Evolutionary conservation across 768 basidiomycete genomes (phyloP), one percentile per base, ranked within the genome.

Genomic region (Trametes villosa): DNA sequence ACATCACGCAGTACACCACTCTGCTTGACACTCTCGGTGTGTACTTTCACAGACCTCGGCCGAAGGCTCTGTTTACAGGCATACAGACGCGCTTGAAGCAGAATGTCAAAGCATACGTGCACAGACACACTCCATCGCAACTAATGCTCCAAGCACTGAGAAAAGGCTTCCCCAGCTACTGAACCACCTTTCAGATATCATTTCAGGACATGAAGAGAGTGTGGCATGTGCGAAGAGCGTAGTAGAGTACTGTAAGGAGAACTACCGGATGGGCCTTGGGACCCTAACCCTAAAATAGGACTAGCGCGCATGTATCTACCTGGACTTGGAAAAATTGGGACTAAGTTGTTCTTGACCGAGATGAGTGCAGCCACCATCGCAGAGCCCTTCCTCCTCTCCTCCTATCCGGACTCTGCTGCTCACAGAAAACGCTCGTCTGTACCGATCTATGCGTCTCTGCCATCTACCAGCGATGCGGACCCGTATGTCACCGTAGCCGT

Each of bases 401-500:
- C 67, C 66, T 78, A 80, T 58, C 59, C 75, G 15, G 62, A 63
- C 41, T 63, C 62, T 18, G 33, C 56, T 33, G 24, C 51, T 1
- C 46, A 59, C 62, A 63, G 48, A 50, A 63, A 63, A 63, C 62
- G 53, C 57, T 45, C 48, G 12, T 45, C 42, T 4, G 47, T 31
- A 8, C 57, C 62, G 2, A 8, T 63, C 22, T 50, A 59, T 24
- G 57, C 55, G 11, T 60, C 63, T 18, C 31, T 63, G 9, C 62
- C 62, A 7, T 63, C 62, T 7, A 31, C 52, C 18, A 54, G 62
- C 44, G 44, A 63, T 59, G 71, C 72, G 42, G 85, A 88, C 38
- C 83, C 85, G 27, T 81, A 81, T 77, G 86, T 82, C 41, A 88
- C 88, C 0, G 79, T 90, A 55, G 81, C 88, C 15, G 86, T 80